These are phyloP conservation scores for Carex arenaria DNA, from an alignment of 202 grass and related monocot species.

Conservation along the genomic window DNA sequence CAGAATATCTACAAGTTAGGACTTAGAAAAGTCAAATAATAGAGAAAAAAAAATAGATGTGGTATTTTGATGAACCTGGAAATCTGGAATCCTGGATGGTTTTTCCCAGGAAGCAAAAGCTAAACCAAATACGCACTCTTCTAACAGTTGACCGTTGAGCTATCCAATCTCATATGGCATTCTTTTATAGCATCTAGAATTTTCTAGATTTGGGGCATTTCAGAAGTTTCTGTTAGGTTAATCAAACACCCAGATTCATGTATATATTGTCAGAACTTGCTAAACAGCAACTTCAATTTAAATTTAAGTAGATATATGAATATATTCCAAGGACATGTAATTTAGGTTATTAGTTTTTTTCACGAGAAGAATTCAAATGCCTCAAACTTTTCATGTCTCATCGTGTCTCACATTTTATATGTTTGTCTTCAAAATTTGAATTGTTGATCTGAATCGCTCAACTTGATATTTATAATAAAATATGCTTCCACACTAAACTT, in stretches of 20 bases:
- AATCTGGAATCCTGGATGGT: no score
- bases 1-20: not conserved
- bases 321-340: not conserved
- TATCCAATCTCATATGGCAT: not conserved
- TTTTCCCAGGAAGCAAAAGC: conserved; percentile 6
- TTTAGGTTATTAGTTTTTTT: not conserved
- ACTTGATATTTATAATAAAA: no score
- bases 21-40: not conserved
- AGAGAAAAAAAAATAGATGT: not conserved
- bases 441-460: no score
- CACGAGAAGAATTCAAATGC: no score
- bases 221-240: not conserved
- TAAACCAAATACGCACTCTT: conserved; percentile 1
- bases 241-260: not conserved
- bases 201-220: no score
- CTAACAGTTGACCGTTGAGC: not conserved
- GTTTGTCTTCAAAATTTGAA: no score
- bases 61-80: not conserved
- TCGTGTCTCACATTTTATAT: no score
- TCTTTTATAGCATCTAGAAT: not conserved
- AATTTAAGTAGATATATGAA: not conserved
- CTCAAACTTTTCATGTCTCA: no score
- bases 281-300: not conserved
- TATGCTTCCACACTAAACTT: no score
- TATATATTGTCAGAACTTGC: not conserved